Base-by-base conservation (phyloP, 208 protist species). In the Trypanosoma scelopori region DNA sequence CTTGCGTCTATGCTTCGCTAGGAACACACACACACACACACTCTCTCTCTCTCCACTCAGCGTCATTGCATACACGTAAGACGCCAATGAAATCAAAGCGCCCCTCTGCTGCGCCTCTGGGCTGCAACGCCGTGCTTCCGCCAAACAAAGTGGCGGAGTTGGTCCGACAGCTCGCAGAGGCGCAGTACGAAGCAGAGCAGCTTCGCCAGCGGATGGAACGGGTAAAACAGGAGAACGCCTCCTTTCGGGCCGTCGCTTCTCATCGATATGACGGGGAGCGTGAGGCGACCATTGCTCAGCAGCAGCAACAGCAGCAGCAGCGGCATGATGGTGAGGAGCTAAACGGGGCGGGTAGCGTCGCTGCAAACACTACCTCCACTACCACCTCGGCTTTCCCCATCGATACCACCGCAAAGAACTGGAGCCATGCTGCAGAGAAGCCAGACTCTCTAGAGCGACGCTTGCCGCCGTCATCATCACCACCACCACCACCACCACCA, bases 111-210 rank as follows among this genome's bases (percentile, higher is more conserved):
- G 30, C 3, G 43, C 43, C 4, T 16, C 3, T n/a, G 4, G 35
- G 30, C 18, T 28, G 46, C 22, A 71, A 79, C 27, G 74, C 74
- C 27, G 67, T 74, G 27, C 77, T 73, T 20, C 27, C 56, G 22
- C 42, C 67, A 35, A 66, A 71, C 13, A 74, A 81, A 30, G 81
- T 92, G 18, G 86, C 83, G 3, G 80, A 82, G 50, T 74, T 93
- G 30, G 83, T 90, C 25, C 74, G 81, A 3, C 81, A 89, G 70
- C 78, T 93, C 5, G 87, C 87, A 11, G 81, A 87, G 71, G 57
- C 84, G 7, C 81, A 78, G 39, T 66, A 70, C 49, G 75, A 81
- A 35, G 69, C 78, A 5, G 72, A 73, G 16, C 76, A 67, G 39
- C 59, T 90, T 30, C 66, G 78, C 45, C 43, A 74, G 42, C 65